Evolutionary conservation across 179 eudicot species (phyloP).

Genomic region (Silene noctiflora): DNA sequence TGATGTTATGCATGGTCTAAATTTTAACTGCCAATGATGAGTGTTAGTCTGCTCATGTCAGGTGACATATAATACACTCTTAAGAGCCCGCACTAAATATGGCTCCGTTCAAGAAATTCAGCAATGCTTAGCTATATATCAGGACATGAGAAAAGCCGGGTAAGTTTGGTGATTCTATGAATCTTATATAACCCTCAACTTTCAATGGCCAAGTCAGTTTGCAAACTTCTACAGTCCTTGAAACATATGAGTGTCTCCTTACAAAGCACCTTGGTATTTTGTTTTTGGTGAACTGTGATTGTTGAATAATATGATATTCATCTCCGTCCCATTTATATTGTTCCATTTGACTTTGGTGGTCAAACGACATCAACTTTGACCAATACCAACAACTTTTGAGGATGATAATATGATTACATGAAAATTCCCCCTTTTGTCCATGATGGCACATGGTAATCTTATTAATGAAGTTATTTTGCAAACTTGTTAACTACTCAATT

Average conservation of each 20-base stretch:
- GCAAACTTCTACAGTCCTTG: background rate
- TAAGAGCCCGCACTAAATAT: conserved; percentile 77
- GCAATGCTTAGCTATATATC: conserved; percentile 84
- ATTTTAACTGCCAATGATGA: too few species aligned
- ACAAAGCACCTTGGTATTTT: background rate
- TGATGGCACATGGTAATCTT: too few species aligned
- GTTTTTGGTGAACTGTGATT: background rate
- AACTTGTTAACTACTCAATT: too few species aligned
- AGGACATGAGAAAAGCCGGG: conserved; percentile 96
- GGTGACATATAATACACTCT: conserved; percentile 88
- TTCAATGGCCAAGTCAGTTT: background rate
- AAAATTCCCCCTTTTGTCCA: too few species aligned
- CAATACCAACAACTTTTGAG: too few species aligned
- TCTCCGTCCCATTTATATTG: background rate
- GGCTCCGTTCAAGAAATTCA: conserved; percentile 83
- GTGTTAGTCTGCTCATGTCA: conserved; percentile 29
- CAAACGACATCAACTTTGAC: too few species aligned
- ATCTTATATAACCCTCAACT: background rate
- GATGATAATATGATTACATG: too few species aligned
- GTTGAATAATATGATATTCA: background rate
- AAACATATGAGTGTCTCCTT: background rate
- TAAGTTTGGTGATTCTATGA: conserved; percentile 23
- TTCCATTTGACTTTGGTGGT: background rate
- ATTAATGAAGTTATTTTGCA: too few species aligned
- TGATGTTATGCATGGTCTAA: background rate